phyloP scores from a whole-genome alignment of 441 rosid species.

The Hura crepitans region DNA sequence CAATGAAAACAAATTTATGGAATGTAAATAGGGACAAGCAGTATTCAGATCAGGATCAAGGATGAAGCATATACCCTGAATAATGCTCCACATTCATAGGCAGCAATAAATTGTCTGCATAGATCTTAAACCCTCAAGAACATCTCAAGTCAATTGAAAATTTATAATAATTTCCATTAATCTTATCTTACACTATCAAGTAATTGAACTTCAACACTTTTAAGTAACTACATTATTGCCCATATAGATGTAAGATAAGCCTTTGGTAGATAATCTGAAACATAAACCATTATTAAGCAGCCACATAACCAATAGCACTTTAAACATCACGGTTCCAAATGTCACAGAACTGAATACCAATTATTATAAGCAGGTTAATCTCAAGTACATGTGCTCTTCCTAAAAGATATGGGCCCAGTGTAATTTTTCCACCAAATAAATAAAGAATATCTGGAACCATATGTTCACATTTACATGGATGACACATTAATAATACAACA shows the following conservation, averaged over 20 bases:
- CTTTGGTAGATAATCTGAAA: background rate
- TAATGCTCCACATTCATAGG: slow-evolving; percentile 7
- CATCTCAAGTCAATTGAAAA: slow-evolving; percentile 1
- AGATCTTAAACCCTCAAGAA: background rate
- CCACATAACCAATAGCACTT: background rate
- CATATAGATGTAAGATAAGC: background rate
- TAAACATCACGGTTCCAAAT: background rate
- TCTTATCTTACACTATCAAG: background rate
- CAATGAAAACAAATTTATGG: slow-evolving; percentile 21
- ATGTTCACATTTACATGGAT: background rate
- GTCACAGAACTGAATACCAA: background rate
- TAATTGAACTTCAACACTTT: background rate
- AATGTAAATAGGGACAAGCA: slow-evolving; percentile 18
- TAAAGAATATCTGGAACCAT: slow-evolving; percentile 1
- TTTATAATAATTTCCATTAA: slow-evolving; percentile 4
- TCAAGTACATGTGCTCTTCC: background rate
- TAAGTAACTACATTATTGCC: background rate
- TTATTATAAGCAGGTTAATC: slow-evolving; percentile 9
- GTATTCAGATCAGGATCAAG: slow-evolving; percentile 1
- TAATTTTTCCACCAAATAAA: slow-evolving; percentile 3
- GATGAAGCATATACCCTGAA: background rate
- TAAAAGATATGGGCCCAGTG: background rate
- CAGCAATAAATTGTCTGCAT: no score
- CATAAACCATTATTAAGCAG: background rate
- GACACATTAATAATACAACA: background rate